Conservation (phyloP, 805 yeast species). For the Candida sphagnicola region DNA sequence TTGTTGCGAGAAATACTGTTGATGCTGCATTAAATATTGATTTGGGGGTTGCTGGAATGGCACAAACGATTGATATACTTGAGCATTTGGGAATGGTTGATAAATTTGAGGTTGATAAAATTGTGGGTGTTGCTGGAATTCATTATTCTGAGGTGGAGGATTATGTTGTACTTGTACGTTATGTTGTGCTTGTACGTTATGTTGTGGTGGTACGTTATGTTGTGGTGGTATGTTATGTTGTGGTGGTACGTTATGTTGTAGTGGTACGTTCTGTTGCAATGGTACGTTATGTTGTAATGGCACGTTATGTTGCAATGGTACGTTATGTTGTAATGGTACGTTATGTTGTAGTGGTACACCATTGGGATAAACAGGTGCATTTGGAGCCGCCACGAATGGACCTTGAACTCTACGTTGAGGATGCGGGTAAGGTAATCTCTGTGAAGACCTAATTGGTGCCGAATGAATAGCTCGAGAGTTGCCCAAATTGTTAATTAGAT, state of each 20-base stretch:
- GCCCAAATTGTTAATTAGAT: conserved; percentile 5
- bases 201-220: no score
- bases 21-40: conserved; percentile 1
- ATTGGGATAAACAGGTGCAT: not conserved
- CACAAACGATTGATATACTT: no score
- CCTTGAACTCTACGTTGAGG: not conserved
- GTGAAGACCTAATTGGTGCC: conserved; percentile 23
- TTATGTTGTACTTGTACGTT: no score
- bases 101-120: no score
- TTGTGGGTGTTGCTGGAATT: no score
- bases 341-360: not conserved
- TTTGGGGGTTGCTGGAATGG: no score
- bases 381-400: not conserved
- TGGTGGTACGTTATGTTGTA: no score
- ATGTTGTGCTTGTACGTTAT: no score
- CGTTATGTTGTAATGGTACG: not conserved
- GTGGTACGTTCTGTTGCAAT: no score
- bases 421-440: not conserved
- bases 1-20: not conserved
- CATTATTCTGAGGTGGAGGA: no score
- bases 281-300: no score
- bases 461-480: conserved; percentile 25
- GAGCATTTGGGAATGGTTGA: not conserved
- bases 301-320: not conserved
- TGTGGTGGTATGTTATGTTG: no score